Percentiles rank a stretch among this genome's conserved stretches.
Evolutionary conservation across 768 basidiomycete species (phyloP).

Genomic region (Boletus bicolor): DNA sequence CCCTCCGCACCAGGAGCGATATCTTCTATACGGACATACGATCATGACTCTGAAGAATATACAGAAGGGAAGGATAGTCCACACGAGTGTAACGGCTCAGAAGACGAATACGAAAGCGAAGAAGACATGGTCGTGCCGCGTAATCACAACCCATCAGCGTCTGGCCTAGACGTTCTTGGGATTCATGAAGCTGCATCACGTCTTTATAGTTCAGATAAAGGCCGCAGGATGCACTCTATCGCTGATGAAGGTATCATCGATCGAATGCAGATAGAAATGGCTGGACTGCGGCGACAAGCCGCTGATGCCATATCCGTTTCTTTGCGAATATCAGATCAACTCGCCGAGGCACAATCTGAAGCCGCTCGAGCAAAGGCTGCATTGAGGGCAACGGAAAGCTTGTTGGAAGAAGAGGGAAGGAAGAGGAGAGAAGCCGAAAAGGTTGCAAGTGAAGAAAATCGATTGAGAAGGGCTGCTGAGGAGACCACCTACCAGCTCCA

Average conservation of each 20-base stretch:
- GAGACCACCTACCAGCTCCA: slow-evolving; percentile 41
- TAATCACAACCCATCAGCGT: slow-evolving; percentile 40
- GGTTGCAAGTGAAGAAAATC: slow-evolving; percentile 46
- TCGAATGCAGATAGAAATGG: slow-evolving; percentile 64
- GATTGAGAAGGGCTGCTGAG: slow-evolving; percentile 48
- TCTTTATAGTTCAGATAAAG: slow-evolving; percentile 39
- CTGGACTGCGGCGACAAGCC: slow-evolving; percentile 59
- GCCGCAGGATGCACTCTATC: slow-evolving; percentile 22
- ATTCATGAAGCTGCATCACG: slow-evolving; percentile 37
- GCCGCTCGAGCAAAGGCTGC: slow-evolving; percentile 52
- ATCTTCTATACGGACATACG: slow-evolving; percentile 28
- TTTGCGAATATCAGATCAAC: slow-evolving; percentile 63
- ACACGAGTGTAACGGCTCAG: slow-evolving; percentile 43
- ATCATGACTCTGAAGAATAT: slow-evolving; percentile 37
- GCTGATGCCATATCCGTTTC: slow-evolving; percentile 66
- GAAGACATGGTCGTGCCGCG: slow-evolving; percentile 54
- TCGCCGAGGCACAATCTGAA: slow-evolving; percentile 64
- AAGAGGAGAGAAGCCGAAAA: slow-evolving; percentile 59
- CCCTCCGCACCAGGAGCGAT: slow-evolving; percentile 20
- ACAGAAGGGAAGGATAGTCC: slow-evolving; percentile 39
- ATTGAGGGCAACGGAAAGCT: slow-evolving; percentile 51
- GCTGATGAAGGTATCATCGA: slow-evolving; percentile 49
- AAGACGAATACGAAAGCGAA: slow-evolving; percentile 62
- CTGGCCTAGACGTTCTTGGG: slow-evolving; percentile 37
- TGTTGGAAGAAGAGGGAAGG: slow-evolving; percentile 58